These are phyloP conservation scores for Tillandsia fasciculata DNA, from an alignment of 176 grass and related monocot genomes.

Conservation along the genomic window DNA sequence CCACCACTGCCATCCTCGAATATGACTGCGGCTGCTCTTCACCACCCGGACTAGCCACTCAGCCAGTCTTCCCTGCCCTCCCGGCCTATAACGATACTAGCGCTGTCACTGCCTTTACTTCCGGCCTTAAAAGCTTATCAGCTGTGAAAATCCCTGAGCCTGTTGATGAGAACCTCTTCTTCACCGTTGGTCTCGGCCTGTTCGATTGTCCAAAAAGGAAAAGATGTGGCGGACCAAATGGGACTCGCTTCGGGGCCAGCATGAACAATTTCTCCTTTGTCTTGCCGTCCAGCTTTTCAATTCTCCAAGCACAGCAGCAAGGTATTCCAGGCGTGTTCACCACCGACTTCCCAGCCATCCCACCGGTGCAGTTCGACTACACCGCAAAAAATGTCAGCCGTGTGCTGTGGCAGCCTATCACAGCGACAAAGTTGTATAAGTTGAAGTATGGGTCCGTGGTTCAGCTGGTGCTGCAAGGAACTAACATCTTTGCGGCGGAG, in stretches of 20 bases:
- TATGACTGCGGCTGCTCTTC: conserved; percentile 25
- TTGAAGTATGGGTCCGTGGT: conserved; percentile 64
- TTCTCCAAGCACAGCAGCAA: conserved; percentile 67
- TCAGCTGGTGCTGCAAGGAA: conserved; percentile 82
- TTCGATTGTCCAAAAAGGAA: conserved; percentile 42
- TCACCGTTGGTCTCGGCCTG: conserved; percentile 72
- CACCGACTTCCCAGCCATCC: conserved; percentile 55
- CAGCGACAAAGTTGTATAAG: conserved; percentile 59
- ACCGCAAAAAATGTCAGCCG: conserved; percentile 67
- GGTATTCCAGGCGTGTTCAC: conserved; percentile 44
- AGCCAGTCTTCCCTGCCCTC: conserved; percentile 37
- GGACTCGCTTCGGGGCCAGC: conserved; percentile 72
- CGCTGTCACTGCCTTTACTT: conserved; percentile 43
- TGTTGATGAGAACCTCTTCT: conserved; percentile 80
- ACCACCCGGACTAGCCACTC: neutral
- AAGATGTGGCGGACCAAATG: conserved; percentile 63
- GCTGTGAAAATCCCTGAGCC: conserved; percentile 24
- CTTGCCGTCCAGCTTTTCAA: conserved; percentile 48
- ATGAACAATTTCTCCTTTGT: conserved; percentile 91
- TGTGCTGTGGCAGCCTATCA: conserved; percentile 59
- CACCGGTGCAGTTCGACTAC: conserved; percentile 74
- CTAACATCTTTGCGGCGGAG: conserved; percentile 78
- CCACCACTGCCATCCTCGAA: conserved; percentile 73
- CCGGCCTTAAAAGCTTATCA: conserved; percentile 38
- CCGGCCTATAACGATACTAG: conserved; percentile 80